Base-by-base conservation (phyloP, 306 rosid genomes). In the Morella rubra region DNA sequence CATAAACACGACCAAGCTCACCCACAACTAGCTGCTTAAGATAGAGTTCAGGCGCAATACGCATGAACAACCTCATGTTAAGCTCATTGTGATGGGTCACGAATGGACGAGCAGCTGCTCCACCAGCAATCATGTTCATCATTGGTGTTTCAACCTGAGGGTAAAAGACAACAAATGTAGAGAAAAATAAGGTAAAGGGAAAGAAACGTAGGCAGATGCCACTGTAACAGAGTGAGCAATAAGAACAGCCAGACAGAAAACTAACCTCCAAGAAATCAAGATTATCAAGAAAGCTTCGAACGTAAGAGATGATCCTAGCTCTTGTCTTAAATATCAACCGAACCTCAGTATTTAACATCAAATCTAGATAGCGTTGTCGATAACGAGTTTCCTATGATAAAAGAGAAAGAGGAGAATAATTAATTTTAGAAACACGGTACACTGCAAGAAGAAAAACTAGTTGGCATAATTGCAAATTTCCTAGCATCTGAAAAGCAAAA, bases 101-200 rank as follows among this genome's bases (percentile, higher is more conserved):
- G 85, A 95, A 91, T 10, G 98, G 98, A 56, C 92, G 92, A 24
- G 98, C 98, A 40, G 97, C 97, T 69, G 97, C 98, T 73, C 97
- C 98, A 78, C 97, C 97, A 61, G 98, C 89, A 84, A 92, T 92
- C 97, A 89, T 92, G 81, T 92, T 95, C 98, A 95, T 89, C 97
- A 95, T 95, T 49, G 99, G 99, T 49, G 99, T 92, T 89, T 95
- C 99, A 75, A 95, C 99, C 99, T 95, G 74, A 72, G 46, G 73
- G 78, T 52, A 40, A 5, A n/a, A 27, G 62, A 81, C 72, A 59
- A 81, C 42, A 12, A 7, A 76, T 41, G 75, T 71, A 41, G 85
- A 45, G 53, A 69, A 73, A 5, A 59, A 13, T 55, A 75, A 72
- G 3, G 3, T 58, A 27, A 60, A 61, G 4, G 50, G 37, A 24